phyloP scores from a whole-genome alignment of 139 green algal species.

The Haematococcus sp. region DNA sequence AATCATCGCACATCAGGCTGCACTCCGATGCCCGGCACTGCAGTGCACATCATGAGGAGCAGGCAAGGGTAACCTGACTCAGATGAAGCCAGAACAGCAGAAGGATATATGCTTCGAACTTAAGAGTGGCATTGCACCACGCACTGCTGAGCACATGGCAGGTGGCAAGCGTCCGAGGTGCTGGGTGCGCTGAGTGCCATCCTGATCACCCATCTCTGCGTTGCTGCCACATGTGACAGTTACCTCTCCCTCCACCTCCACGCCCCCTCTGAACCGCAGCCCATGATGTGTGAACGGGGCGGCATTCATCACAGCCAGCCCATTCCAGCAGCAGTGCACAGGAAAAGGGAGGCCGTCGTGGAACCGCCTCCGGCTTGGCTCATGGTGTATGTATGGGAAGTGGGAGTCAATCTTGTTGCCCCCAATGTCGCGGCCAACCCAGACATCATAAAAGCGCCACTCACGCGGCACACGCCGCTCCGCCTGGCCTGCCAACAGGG shows the following conservation, averaged over 20 bases:
- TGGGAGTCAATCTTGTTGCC: conserved; percentile 35
- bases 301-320: conserved; percentile 48
- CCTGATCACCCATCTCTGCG: too few relatives aligned
- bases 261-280: conserved; percentile 28
- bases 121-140: too few relatives aligned
- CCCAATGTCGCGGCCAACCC: conserved; percentile 49
- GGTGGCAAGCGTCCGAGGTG: too few relatives aligned
- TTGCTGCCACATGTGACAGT: too few relatives aligned
- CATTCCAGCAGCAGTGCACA: conserved; percentile 67
- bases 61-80: too few relatives aligned
- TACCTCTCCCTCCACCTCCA: neutral
- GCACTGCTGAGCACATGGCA: too few relatives aligned
- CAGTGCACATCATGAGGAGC: neutral
- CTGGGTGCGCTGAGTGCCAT: too few relatives aligned
- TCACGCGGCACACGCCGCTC: neutral
- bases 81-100: too few relatives aligned
- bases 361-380: conserved; percentile 13
- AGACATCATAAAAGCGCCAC: conserved; percentile 39
- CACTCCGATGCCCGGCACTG: conserved; percentile 63
- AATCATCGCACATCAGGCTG: conserved; percentile 61
- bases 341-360: conserved; percentile 40
- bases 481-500: neutral
- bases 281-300: conserved; percentile 29
- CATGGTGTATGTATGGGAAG: conserved; percentile 24
- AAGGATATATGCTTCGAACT: too few relatives aligned